Conservation (phyloP, 208 protist genomes). For the Trypanosoma conorhini region DNA sequence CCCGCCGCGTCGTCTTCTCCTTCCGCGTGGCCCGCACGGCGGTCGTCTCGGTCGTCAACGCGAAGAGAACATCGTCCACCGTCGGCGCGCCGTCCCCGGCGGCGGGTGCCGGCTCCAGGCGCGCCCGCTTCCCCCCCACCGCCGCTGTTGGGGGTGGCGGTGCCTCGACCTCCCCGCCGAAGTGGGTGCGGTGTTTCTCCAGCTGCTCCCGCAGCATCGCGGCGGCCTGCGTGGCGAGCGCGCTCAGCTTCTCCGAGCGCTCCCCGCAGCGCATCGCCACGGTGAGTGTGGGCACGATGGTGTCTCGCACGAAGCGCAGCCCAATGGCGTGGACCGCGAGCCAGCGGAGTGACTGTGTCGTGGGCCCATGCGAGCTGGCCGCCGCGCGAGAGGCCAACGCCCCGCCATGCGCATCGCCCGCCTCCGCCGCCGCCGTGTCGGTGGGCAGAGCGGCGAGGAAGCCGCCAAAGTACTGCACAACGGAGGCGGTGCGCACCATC, state of each 20-base stretch:
- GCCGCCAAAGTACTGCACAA: slow-evolving; percentile 82
- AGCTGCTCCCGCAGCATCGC: slow-evolving; percentile 71
- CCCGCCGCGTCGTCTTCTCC: slow-evolving; percentile 17
- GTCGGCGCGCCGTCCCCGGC: not conserved
- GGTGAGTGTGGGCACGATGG: slow-evolving; percentile 51
- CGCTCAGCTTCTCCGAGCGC: slow-evolving; percentile 61
- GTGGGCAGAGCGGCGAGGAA: slow-evolving; percentile 61
- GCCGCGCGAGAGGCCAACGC: slow-evolving; percentile 16
- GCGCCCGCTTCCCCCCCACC: not conserved
- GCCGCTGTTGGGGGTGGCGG: not conserved
- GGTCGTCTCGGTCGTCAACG: slow-evolving; percentile 6
- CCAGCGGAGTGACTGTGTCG: slow-evolving; percentile 32
- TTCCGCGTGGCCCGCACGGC: slow-evolving; percentile 13
- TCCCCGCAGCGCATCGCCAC: slow-evolving; percentile 40
- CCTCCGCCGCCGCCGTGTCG: not conserved
- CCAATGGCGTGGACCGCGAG: slow-evolving; percentile 33
- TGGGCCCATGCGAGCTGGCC: not conserved
- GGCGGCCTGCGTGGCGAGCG: slow-evolving; percentile 52
- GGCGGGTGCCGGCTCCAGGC: not conserved
- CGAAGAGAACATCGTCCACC: slow-evolving; percentile 34
- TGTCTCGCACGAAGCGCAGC: slow-evolving; percentile 33
- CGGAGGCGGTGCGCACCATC: slow-evolving; percentile 81
- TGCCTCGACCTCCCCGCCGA: not conserved
- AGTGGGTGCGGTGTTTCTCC: slow-evolving; percentile 53
- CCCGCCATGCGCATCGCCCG: not conserved